Base-by-base conservation (phyloP, 257 asterid species). In the Verbena officinalis region DNA sequence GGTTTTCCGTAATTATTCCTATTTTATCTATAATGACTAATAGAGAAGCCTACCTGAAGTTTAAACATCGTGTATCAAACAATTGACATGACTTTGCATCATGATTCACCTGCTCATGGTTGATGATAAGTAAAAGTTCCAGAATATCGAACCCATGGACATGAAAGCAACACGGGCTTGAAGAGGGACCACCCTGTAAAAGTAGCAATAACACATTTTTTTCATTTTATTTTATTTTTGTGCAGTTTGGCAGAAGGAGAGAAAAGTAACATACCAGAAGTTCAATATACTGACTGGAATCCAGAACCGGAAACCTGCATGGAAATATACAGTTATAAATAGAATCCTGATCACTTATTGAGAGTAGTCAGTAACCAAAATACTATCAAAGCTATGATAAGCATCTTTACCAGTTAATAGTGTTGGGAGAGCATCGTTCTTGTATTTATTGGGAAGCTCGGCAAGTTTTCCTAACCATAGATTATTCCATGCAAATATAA, bases 281-380 rank as follows among this genome's bases (percentile, higher is more conserved):
- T 93, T 93, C 83, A 93, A 64, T 69, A 93, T 64, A 78, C 95
- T 86, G 75, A 93, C 97, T 52, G 97, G 97, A 67, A 93, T 78
- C 97, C 99, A 93, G 90, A 93, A 93, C 73, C 86, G 80, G 78
- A 90, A 88, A 16, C 99, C 99, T 93, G 96, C 52, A 78, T 30
- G 51, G 59, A 15, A 60, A 55, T 45, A 53, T 49, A 57, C 9
- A 16, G 55, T 31, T 36, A 34, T 33, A 15, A 34, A 57, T 5
- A 50, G 8, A 20, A 64, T 30, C n/a, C 9, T 22, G 13, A 14
- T 45, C 56, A 59, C 44, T 55, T 44, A 45, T 43, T 40, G 58
- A 63, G 63, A 7, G 46, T 19, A 59, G 38, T 71, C 39, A 22
- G 27, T 51, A 11, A 64, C 12, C 53, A 16, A 55, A 46, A 46